Conservation (phyloP, 306 rosid genomes). For the Corylus avellana region DNA sequence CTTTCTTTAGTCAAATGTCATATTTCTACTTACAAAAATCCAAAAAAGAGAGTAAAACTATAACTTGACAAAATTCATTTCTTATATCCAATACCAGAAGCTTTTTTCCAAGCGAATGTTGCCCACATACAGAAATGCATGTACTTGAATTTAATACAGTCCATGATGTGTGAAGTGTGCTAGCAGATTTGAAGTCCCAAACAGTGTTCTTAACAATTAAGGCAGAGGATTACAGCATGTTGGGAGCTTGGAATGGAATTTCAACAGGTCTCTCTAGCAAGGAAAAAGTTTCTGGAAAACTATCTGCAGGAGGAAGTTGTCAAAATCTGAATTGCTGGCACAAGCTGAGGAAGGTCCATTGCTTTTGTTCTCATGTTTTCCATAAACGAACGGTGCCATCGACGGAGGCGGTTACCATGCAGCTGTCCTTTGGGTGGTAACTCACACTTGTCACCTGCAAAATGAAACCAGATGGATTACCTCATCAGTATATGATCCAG, state of each 20-base stretch:
- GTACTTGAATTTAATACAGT: neutral
- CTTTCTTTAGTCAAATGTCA: no score
- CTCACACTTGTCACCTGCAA: conserved; percentile 91
- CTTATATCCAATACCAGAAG: no score
- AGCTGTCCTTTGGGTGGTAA: conserved; percentile 76
- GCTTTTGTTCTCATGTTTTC: conserved; percentile 55
- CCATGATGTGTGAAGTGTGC: neutral
- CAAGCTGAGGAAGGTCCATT: conserved; percentile 14
- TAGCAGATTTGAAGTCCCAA: neutral
- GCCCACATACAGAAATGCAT: neutral
- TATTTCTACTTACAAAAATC: no score
- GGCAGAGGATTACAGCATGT: neutral
- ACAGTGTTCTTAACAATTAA: neutral
- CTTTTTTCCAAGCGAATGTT: no score
- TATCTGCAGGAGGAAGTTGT: neutral
- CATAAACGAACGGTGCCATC: conserved; percentile 76
- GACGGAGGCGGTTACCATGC: conserved; percentile 80
- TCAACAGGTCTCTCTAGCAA: neutral
- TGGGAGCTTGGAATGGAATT: neutral
- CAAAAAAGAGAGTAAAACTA: no score
- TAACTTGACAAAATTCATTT: no score
- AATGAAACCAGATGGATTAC: conserved; percentile 13
- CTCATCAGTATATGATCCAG: conserved; percentile 10
- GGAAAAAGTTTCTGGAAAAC: neutral
- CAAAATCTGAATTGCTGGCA: conserved; percentile 1